Evolutionary conservation across 225 moss, liverwort and hornwort species (phyloP).

Genomic region (Bryoerythrophyllum caledonicum): DNA sequence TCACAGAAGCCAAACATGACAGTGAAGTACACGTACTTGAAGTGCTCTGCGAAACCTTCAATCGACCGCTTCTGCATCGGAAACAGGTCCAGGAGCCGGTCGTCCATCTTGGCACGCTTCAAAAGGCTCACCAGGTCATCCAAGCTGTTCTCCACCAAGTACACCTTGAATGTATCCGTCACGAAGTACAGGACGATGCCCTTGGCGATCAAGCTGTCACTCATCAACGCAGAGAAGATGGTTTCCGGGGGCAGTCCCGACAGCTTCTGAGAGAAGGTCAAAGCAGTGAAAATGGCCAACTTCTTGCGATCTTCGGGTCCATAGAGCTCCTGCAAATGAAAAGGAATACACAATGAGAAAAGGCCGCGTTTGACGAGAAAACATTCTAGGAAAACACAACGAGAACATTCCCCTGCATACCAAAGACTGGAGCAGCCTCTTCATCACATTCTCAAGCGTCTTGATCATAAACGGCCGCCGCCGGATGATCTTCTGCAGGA

Average conservation of each 20-base stretch:
- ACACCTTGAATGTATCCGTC: conserved; percentile 91
- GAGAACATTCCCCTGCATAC: conserved; percentile 27
- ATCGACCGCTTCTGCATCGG: conserved; percentile 94
- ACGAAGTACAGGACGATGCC: conserved; percentile 87
- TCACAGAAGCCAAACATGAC: too few species aligned
- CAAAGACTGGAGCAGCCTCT: conserved; percentile 91
- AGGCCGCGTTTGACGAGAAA: neutral
- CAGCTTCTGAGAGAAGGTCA: conserved; percentile 97
- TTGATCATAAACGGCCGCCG: conserved; percentile 98
- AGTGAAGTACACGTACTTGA: conserved; percentile 51
- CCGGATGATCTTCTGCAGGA: conserved; percentile 96
- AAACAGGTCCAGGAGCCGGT: conserved; percentile 85
- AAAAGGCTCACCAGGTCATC: conserved; percentile 92
- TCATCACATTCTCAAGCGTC: conserved; percentile 98
- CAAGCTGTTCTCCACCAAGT: conserved; percentile 87
- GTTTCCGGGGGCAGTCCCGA: conserved; percentile 97
- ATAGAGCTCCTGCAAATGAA: conserved; percentile 73
- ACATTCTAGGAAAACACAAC: too few species aligned
- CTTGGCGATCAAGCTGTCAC: conserved; percentile 83
- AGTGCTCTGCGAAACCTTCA: conserved; percentile 93
- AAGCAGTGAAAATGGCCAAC: conserved; percentile 94
- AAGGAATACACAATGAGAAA: neutral
- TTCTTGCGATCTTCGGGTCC: conserved; percentile 89
- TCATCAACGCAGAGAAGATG: conserved; percentile 85
- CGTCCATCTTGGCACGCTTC: conserved; percentile 99